These are phyloP conservation scores for Cercospora zeina DNA, from an alignment of 2,329 filamentous ascomycete genomes.

Conservation along the genomic window DNA sequence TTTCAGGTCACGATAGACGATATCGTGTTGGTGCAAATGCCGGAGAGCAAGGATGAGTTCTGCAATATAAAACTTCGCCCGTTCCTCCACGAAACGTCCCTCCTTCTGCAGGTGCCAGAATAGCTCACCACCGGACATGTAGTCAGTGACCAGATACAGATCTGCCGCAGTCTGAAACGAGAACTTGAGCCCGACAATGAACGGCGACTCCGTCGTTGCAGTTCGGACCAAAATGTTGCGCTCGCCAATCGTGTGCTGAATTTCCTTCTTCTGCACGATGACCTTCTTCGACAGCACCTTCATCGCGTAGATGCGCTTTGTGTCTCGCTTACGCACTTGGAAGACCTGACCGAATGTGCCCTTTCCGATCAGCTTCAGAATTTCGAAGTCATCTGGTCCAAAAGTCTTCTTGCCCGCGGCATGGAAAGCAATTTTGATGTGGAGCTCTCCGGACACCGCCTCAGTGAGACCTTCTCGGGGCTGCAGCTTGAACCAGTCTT, in stretches of 20 bases:
- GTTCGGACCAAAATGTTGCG: slow-evolving; percentile 96
- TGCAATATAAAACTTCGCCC: slow-evolving; percentile 98
- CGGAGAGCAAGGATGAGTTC: slow-evolving; percentile 94
- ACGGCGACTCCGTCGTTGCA: slow-evolving; percentile 91
- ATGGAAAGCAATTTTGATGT: slow-evolving; percentile 82
- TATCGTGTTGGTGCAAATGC: slow-evolving; percentile 93
- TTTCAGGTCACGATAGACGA: slow-evolving; percentile 96
- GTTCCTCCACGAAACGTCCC: slow-evolving; percentile 87
- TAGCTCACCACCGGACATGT: slow-evolving; percentile 97
- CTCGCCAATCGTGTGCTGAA: slow-evolving; percentile 94
- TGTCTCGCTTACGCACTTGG: slow-evolving; percentile 96
- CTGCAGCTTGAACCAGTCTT: slow-evolving; percentile 81
- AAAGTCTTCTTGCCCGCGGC: slow-evolving; percentile 86
- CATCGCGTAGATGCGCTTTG: slow-evolving; percentile 95
- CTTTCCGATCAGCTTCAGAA: slow-evolving; percentile 94
- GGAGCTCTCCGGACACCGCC: slow-evolving; percentile 78
- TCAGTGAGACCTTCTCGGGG: slow-evolving; percentile 78
- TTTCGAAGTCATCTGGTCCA: slow-evolving; percentile 92
- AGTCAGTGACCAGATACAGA: slow-evolving; percentile 96
- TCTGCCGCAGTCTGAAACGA: slow-evolving; percentile 98
- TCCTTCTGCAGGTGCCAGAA: slow-evolving; percentile 99
- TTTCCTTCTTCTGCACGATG: slow-evolving; percentile 99
- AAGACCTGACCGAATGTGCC: slow-evolving; percentile 98
- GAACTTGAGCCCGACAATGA: slow-evolving; percentile 97
- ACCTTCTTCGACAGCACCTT: slow-evolving; percentile 99